These are phyloP conservation scores for Cichorium intybus DNA, from an alignment of 140 eudicot genomes.

Conservation along the genomic window DNA sequence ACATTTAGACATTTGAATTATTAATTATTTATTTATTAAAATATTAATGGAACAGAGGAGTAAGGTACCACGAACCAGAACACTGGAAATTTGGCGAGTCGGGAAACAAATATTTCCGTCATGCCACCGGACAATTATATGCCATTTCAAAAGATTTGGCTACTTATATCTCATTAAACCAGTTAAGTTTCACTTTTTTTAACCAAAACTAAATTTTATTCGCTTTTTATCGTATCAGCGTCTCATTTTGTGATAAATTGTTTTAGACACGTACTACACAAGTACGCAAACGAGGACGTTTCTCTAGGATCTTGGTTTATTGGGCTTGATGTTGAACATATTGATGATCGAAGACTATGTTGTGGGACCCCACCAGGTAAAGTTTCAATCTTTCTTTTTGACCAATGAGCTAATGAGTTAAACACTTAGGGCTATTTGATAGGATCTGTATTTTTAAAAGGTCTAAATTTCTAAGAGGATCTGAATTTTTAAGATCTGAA, in stretches of 20 bases:
- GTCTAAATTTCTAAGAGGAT: no score
- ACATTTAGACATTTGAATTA: not conserved
- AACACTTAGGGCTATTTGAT: no score
- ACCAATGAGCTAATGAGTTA: no score
- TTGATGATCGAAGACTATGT: slow-evolving; percentile 77
- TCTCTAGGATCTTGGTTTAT: slow-evolving; percentile 91
- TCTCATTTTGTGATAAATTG: slow-evolving; percentile 7
- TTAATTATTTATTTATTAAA: not conserved
- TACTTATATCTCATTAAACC: slow-evolving; percentile 73
- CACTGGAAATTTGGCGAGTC: slow-evolving; percentile 89
- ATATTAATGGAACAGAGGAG: slow-evolving; percentile 63
- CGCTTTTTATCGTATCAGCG: not conserved
- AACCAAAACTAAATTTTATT: not conserved
- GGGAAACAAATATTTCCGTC: slow-evolving; percentile 94
- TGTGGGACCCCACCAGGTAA: slow-evolving; percentile 95
- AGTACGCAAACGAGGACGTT: slow-evolving; percentile 89
- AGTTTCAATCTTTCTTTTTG: not conserved
- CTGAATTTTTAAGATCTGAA: no score
- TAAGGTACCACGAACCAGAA: slow-evolving; percentile 92
- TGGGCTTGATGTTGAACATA: slow-evolving; percentile 80
- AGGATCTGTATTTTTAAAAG: no score
- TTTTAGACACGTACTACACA: slow-evolving; percentile 79
- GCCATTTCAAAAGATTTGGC: slow-evolving; percentile 88
- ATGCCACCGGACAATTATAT: slow-evolving; percentile 88
- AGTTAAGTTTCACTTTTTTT: slow-evolving; percentile 41